These are phyloP conservation scores for Monosporascus sp. DNA, from an alignment of 2,329 filamentous ascomycete genomes.

Conservation along the genomic window DNA sequence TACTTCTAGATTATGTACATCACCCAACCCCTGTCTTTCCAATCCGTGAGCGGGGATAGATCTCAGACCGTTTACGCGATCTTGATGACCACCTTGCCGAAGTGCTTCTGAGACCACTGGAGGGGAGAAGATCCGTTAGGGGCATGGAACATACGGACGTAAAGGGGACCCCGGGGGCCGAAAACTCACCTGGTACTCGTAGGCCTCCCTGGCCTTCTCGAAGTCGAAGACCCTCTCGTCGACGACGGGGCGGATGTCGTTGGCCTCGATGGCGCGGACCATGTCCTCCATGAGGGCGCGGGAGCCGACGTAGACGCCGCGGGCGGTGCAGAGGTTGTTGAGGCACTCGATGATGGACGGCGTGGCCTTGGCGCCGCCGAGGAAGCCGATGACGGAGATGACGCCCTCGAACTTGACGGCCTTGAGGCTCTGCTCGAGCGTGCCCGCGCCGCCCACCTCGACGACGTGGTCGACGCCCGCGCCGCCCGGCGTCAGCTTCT, in stretches of 20 bases:
- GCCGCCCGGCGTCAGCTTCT: slow-evolving; percentile 36
- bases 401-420: slow-evolving; percentile 42
- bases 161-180: not conserved
- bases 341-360: slow-evolving; percentile 49
- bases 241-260: slow-evolving; percentile 37
- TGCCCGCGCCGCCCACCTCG: slow-evolving; percentile 42
- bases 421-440: slow-evolving; percentile 39
- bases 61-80: slow-evolving; percentile 26
- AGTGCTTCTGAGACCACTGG: slow-evolving; percentile 46
- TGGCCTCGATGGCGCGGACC: slow-evolving; percentile 36
- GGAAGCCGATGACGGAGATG: slow-evolving; percentile 39
- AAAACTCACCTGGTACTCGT: slow-evolving; percentile 44
- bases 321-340: slow-evolving; percentile 30
- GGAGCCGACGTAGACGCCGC: slow-evolving; percentile 38
- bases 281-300: slow-evolving; percentile 38
- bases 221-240: slow-evolving; percentile 33
- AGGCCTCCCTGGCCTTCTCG: slow-evolving; percentile 38
- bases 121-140: slow-evolving; percentile 1
- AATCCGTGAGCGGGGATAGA: no score
- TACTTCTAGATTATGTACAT: not conserved
- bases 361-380: slow-evolving; percentile 39
- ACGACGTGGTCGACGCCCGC: slow-evolving; percentile 43
- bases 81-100: slow-evolving; percentile 51
- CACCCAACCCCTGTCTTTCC: not conserved
- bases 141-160: not conserved